These are phyloP conservation scores for Podospora appendiculata DNA, from an alignment of 495 filamentous ascomycete species.

Conservation along the genomic window DNA sequence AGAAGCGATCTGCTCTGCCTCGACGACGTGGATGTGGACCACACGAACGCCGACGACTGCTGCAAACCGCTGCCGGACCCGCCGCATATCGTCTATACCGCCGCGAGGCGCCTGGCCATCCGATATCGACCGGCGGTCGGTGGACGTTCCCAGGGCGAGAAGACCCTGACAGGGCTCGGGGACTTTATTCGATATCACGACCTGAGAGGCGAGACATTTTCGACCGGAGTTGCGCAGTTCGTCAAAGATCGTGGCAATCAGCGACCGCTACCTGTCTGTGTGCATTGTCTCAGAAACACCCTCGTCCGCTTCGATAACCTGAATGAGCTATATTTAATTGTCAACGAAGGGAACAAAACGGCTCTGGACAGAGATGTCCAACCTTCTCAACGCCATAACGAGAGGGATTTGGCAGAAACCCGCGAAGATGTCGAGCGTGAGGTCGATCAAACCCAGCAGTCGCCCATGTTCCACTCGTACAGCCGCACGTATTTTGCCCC, in stretches of 20 bases:
- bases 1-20: constrained; percentile 13
- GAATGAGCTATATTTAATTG: constrained; percentile 12
- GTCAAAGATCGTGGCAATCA: too few species aligned
- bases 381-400: too few species aligned
- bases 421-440: too few species aligned
- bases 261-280: constrained; percentile 4
- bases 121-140: constrained; percentile 9
- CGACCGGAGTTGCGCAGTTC: too few species aligned
- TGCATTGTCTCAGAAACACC: constrained; percentile 6
- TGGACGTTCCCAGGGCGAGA: constrained; percentile 1
- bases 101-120: constrained; percentile 11
- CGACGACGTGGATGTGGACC: not conserved
- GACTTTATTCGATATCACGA: not conserved
- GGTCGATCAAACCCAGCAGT: too few species aligned
- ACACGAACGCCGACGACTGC: not conserved
- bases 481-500: constrained; percentile 8
- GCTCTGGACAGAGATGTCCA: too few species aligned
- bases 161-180: too few species aligned
- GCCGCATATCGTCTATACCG: constrained; percentile 11
- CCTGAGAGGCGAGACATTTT: not conserved
- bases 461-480: constrained; percentile 5
- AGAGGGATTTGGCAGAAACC: too few species aligned
- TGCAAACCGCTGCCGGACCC: constrained; percentile 6
- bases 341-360: not conserved
- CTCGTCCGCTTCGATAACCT: constrained; percentile 10